Percentiles rank a stretch among this genome's conserved stretches.
Evolutionary conservation across 2,329 filamentous ascomycete genomes (phyloP).

Genomic region (Amauroascus niger): DNA sequence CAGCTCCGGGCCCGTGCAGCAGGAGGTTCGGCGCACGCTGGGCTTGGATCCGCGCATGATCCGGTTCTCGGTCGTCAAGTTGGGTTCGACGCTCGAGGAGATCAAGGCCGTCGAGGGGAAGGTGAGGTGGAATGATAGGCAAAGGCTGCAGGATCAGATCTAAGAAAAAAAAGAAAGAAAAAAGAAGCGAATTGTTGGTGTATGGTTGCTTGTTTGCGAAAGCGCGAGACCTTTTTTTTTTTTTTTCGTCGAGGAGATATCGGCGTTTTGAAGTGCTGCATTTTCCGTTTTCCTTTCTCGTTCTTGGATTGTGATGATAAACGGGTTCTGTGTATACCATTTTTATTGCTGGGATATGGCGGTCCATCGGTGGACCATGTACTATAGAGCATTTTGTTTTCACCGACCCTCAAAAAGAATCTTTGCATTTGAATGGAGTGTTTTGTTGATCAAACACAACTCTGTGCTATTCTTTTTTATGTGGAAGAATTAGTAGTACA

Average conservation of each 20-base stretch:
- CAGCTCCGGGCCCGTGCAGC: slow-evolving; percentile 61
- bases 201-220: no score
- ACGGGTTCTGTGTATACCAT: background rate
- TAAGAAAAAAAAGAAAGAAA: no score
- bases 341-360: slow-evolving; percentile 3
- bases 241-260: background rate
- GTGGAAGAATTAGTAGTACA: background rate
- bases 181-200: no score
- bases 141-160: slow-evolving; percentile 18
- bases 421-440: background rate
- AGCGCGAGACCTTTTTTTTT: background rate
- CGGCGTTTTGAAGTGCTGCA: background rate
- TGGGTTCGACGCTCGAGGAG: slow-evolving; percentile 58
- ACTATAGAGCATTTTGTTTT: slow-evolving; percentile 1
- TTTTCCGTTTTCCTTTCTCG: background rate
- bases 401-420: background rate
- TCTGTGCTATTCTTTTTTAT: background rate
- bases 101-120: slow-evolving; percentile 49
- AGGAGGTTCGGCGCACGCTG: slow-evolving; percentile 64
- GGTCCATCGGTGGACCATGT: background rate
- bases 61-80: slow-evolving; percentile 73
- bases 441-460: background rate
- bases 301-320: background rate
- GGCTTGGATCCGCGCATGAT: slow-evolving; percentile 84
- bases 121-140: slow-evolving; percentile 43